Evolutionary conservation across 768 basidiomycete species (phyloP).

Genomic region (Amanita rubescens): DNA sequence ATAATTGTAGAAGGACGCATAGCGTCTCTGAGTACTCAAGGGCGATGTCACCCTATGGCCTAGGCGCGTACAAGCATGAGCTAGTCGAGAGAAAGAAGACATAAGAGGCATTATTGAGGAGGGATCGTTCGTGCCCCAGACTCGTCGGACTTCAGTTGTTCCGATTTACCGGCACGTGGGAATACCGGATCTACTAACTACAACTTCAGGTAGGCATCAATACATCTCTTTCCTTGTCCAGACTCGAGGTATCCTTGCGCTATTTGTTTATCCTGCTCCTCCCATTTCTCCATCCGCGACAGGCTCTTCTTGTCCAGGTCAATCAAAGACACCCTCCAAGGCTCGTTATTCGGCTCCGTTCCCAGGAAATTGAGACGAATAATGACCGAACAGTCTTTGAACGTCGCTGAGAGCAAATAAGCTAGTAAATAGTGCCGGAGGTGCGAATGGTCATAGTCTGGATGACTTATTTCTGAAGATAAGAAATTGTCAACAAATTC

Average conservation of each 20-base stretch:
- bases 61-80: background rate
- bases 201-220: background rate
- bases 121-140: no score
- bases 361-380: conserved; percentile 27
- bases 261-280: conserved; percentile 64
- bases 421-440: conserved; percentile 62
- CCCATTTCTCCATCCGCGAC: conserved; percentile 61
- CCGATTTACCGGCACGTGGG: background rate
- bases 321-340: conserved; percentile 54
- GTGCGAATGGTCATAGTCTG: conserved; percentile 33
- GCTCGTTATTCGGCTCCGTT: conserved; percentile 7
- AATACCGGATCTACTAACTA: background rate
- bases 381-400: conserved; percentile 89
- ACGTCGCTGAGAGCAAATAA: conserved; percentile 83
- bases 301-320: conserved; percentile 83
- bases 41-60: conserved; percentile 6
- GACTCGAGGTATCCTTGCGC: background rate
- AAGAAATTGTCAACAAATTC: conserved; percentile 52
- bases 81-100: background rate
- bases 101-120: conserved; percentile 6
- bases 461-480: conserved; percentile 19
- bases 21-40: conserved; percentile 16
- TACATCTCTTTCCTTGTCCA: background rate
- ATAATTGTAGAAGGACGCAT: conserved; percentile 59
- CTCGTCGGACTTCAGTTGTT: no score